Evolutionary conservation across 164 flowering plant genomes (phyloP).

Genomic region (Vitis vinifera): DNA sequence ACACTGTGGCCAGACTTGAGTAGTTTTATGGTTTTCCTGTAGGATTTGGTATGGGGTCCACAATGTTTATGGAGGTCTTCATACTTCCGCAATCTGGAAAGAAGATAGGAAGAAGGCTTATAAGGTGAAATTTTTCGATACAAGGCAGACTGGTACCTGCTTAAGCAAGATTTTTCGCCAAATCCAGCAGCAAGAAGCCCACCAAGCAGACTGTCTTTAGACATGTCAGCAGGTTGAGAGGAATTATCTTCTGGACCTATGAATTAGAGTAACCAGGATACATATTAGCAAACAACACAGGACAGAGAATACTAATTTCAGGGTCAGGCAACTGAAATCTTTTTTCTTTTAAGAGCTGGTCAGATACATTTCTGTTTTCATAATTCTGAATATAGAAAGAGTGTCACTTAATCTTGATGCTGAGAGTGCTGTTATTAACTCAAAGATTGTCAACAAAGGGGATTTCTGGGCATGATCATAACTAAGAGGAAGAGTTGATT

Average conservation of each 20-base stretch:
- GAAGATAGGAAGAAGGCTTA: conserved; percentile 63
- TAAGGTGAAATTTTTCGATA: conserved; percentile 43
- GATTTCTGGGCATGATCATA: background rate
- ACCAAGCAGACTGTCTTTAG: conserved; percentile 42
- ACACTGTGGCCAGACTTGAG: conserved; percentile 42
- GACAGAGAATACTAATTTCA: too few species aligned
- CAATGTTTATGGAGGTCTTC: conserved; percentile 74
- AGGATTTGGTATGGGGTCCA: conserved; percentile 65
- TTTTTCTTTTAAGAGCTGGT: too few species aligned
- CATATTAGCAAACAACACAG: too few species aligned
- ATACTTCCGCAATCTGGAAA: conserved; percentile 57
- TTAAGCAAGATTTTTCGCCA: conserved; percentile 61
- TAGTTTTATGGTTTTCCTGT: conserved; percentile 42
- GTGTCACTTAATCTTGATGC: too few species aligned
- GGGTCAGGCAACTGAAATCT: too few species aligned
- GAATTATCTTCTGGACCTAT: conserved; percentile 24
- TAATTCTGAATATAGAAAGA: too few species aligned
- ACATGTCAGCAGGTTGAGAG: conserved; percentile 17
- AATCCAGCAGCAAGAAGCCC: conserved; percentile 63
- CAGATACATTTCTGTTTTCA: too few species aligned
- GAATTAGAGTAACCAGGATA: background rate
- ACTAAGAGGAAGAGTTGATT: too few species aligned
- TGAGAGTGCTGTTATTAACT: background rate
- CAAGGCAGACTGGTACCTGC: conserved; percentile 52
- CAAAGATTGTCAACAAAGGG: background rate